Base-by-base conservation (phyloP, 305 asterid species). In the Fraxinus baroniana region DNA sequence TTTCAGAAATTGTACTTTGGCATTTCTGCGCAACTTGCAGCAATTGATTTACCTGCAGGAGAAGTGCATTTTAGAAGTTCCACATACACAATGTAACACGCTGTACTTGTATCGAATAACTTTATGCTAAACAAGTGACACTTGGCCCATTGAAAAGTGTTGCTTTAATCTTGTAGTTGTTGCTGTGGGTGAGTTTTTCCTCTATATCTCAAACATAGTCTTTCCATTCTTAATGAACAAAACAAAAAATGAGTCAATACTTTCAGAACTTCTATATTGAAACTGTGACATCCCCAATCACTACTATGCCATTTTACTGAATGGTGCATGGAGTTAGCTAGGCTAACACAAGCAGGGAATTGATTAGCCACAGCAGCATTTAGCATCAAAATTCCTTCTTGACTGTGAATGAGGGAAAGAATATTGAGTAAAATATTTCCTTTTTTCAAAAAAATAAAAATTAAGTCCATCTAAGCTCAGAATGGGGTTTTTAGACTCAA, bases 21-120 rank as follows among this genome's bases (percentile, higher is more conserved):
- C 98, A 95, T 90, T 93, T 94, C 83, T 94, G 98, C 44, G 99
- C 99, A 79, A 94, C 98, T 89, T 93, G 98, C 44, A 95, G 90
- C 71, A 95, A 86, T 85, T 93, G 97, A 90, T 93, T 93, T 80
- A 94, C 99, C 99, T 95, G 92, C 87, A 83, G 52, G 20, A 84
- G 70, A 85, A 77, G 76, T 39, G 73, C 64, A 32, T 71, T 81
- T 73, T 57, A 52, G 80, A 83, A 85, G 44, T 44, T 80, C 41
- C 71, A 46, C 20, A 76, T 24, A 76, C 35, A 39, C 24, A 12
- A 22, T 6, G 12, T 44, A 44, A 76, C 68, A 44, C 26, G 3
- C 20, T 26, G 26, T 39, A 26, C 68, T 44, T 3, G 55, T n/a
- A 49, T 41, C 0, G 7, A 26, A 12, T 6, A 46, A 76, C 36